Evolutionary conservation across 2,329 filamentous ascomycete genomes (phyloP).

Genomic region (Talaromyces sp.): DNA sequence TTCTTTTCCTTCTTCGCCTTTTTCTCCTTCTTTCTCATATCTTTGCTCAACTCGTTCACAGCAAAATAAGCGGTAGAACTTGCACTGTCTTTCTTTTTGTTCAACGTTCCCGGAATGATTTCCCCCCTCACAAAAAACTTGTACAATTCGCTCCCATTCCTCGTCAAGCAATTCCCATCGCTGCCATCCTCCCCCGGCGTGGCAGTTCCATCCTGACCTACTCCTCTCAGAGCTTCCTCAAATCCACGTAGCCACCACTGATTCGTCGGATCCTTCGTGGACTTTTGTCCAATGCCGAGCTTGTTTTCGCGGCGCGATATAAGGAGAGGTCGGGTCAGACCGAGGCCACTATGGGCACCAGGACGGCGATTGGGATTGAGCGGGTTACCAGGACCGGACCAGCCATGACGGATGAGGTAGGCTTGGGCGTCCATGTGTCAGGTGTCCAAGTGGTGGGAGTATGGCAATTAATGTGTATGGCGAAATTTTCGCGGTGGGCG

Average conservation of each 20-base stretch:
- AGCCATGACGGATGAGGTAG: slow-evolving; percentile 79
- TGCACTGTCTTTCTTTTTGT: slow-evolving; percentile 2
- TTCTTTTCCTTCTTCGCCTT: slow-evolving; percentile 34
- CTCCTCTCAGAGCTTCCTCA: slow-evolving; percentile 77
- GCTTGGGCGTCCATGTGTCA: slow-evolving; percentile 71
- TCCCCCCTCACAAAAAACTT: slow-evolving; percentile 80
- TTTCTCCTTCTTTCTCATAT: slow-evolving; percentile 8
- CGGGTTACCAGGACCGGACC: slow-evolving; percentile 82
- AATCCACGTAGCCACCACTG: slow-evolving; percentile 98
- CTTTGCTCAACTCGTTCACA: slow-evolving; percentile 10
- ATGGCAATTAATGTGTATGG: not conserved
- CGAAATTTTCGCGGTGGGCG: not conserved
- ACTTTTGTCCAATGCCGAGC: slow-evolving; percentile 75
- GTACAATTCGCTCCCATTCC: slow-evolving; percentile 58
- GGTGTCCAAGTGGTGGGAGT: not conserved
- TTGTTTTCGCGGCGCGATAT: slow-evolving; percentile 75
- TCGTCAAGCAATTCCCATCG: slow-evolving; percentile 33
- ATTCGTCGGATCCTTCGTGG: slow-evolving; percentile 58
- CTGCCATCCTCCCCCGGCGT: slow-evolving; percentile 50
- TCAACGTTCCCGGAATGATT: slow-evolving; percentile 62
- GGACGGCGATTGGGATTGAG: slow-evolving; percentile 60
- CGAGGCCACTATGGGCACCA: slow-evolving; percentile 57
- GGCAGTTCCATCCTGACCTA: slow-evolving; percentile 58
- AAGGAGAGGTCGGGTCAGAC: slow-evolving; percentile 76
- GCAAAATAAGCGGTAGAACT: not conserved